Percentiles rank a stretch among this genome's conserved stretches.
Conservation (phyloP, 192 early-diverging fungal genomes). For the Umbelopsis sp. region DNA sequence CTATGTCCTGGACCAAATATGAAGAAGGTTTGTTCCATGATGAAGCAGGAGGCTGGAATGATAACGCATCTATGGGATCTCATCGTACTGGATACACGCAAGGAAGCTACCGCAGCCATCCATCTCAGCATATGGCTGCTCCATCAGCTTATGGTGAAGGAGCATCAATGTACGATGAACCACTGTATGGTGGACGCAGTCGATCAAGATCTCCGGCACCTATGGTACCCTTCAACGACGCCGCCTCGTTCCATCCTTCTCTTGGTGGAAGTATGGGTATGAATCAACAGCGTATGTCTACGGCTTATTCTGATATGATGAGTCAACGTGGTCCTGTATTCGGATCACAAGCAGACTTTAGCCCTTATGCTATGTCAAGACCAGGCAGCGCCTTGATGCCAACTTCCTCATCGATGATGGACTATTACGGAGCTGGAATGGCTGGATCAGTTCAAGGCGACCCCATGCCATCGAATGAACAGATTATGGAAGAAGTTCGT, state of each 20-base stretch:
- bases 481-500: constrained; percentile 71
- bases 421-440: constrained; percentile 81
- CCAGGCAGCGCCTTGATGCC: constrained; percentile 15
- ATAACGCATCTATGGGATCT: constrained; percentile 46
- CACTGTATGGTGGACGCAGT: constrained; percentile 3
- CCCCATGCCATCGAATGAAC: constrained; percentile 69
- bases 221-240: constrained; percentile 15
- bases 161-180: not conserved
- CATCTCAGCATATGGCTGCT: constrained; percentile 6
- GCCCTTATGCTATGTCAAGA: not conserved
- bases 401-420: constrained; percentile 23
- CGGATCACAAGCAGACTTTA: constrained; percentile 3
- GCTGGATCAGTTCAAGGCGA: constrained; percentile 62
- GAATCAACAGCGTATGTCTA: constrained; percentile 21
- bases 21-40: constrained; percentile 73
- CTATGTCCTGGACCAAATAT: constrained; percentile 82
- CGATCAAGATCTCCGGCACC: constrained; percentile 21
- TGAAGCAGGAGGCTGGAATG: constrained; percentile 34
- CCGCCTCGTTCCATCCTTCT: not conserved
- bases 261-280: not conserved
- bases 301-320: constrained; percentile 21
- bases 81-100: constrained; percentile 46
- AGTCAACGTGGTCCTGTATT: constrained; percentile 20
- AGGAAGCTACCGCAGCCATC: constrained; percentile 40
- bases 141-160: not conserved